Conservation (phyloP, 202 grass and related monocot genomes). For the Eragrostis tef region DNA sequence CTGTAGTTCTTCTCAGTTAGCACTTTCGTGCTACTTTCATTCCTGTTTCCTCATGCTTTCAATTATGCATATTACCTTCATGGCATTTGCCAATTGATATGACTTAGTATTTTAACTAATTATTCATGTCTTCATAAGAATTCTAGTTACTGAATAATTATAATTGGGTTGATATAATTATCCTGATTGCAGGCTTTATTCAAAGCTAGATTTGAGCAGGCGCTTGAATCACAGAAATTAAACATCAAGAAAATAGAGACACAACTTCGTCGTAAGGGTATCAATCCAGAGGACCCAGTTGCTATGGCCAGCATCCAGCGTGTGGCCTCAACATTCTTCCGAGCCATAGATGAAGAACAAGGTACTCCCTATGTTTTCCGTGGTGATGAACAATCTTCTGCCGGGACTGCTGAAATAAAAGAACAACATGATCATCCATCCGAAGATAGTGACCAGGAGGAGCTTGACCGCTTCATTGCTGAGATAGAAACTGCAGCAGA, state of each 20-base stretch:
- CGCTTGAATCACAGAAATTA: slow-evolving; percentile 93
- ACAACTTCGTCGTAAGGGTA: slow-evolving; percentile 84
- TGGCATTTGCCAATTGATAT: slow-evolving; percentile 3
- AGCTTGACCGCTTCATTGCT: slow-evolving; percentile 89
- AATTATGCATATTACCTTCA: background rate
- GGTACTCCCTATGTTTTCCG: slow-evolving; percentile 90
- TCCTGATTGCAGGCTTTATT: slow-evolving; percentile 78
- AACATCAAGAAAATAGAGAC: slow-evolving; percentile 98
- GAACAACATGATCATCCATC: slow-evolving; percentile 53
- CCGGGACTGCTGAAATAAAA: slow-evolving; percentile 49
- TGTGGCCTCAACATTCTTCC: slow-evolving; percentile 87
- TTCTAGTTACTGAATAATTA: too few species aligned
- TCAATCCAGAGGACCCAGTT: slow-evolving; percentile 95
- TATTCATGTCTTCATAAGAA: background rate
- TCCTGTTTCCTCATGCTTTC: slow-evolving; percentile 12
- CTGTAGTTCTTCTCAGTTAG: slow-evolving; percentile 15
- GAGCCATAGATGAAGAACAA: slow-evolving; percentile 95
- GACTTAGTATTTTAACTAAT: background rate
- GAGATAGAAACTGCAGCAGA: slow-evolving; percentile 91
- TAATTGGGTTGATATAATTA: slow-evolving; percentile 28
- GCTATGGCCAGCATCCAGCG: slow-evolving; percentile 97
- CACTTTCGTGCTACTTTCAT: background rate
- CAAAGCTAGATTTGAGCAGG: slow-evolving; percentile 97
- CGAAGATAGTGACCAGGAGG: slow-evolving; percentile 96
- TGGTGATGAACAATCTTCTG: slow-evolving; percentile 50